phyloP scores from a whole-genome alignment of 768 basidiomycete species.

The Tulasnella sp. region DNA sequence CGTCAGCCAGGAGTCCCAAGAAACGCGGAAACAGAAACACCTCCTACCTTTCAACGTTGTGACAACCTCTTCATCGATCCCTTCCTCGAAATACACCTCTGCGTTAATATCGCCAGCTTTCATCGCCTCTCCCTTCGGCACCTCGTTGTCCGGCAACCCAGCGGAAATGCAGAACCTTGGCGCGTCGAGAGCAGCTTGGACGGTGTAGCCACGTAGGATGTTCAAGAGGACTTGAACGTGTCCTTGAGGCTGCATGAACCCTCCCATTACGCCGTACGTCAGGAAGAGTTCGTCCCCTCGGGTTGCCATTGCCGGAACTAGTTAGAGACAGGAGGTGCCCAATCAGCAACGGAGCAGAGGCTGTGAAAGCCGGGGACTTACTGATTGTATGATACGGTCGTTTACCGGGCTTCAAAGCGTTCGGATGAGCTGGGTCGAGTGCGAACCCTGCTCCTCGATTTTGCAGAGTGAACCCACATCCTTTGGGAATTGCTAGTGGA shows the following conservation, averaged over 20 bases:
- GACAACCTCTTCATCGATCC: slow-evolving; percentile 59
- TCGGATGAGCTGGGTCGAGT: slow-evolving; percentile 76
- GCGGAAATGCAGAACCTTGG: slow-evolving; percentile 96
- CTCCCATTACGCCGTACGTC: slow-evolving; percentile 89
- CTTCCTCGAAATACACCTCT: slow-evolving; percentile 87
- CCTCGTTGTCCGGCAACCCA: slow-evolving; percentile 60
- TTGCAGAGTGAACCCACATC: slow-evolving; percentile 94
- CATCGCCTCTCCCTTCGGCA: slow-evolving; percentile 35
- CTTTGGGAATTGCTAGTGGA: slow-evolving; percentile 76
- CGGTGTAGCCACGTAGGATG: slow-evolving; percentile 78
- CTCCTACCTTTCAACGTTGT: slow-evolving; percentile 57
- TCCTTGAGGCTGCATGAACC: slow-evolving; percentile 94
- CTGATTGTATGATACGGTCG: slow-evolving; percentile 88
- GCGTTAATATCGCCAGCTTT: slow-evolving; percentile 67
- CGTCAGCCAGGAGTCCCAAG: not conserved
- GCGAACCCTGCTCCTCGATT: slow-evolving; percentile 87
- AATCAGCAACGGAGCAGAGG: not conserved
- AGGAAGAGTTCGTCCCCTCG: slow-evolving; percentile 77
- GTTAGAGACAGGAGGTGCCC: not conserved
- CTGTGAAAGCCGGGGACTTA: slow-evolving; percentile 12
- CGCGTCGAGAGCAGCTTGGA: slow-evolving; percentile 88
- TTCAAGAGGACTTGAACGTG: slow-evolving; percentile 93
- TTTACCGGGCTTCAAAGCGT: slow-evolving; percentile 70
- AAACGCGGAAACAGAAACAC: not conserved
- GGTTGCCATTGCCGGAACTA: slow-evolving; percentile 74